These are phyloP conservation scores for Apiospora sp. DNA, from an alignment of 2,329 filamentous ascomycete genomes.

Conservation along the genomic window DNA sequence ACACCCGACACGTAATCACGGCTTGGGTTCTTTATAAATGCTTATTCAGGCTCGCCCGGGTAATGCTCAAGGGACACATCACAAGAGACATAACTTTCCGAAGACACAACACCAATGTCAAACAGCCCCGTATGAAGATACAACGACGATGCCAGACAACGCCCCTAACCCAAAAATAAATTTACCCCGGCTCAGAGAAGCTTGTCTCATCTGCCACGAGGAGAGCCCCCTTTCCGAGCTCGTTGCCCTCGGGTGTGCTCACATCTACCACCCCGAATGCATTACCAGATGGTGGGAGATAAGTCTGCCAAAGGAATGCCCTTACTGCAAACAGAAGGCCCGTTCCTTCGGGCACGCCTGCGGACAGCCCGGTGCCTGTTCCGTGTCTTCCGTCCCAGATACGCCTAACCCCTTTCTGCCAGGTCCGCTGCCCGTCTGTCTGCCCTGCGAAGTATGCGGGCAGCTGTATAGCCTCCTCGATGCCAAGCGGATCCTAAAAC, in stretches of 20 bases:
- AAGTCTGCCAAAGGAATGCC: background rate
- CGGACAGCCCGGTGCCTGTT: background rate
- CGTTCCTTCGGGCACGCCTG: conserved; percentile 8
- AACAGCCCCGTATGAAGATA: background rate
- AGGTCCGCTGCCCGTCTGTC: background rate
- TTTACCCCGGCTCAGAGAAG: background rate
- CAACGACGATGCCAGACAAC: background rate
- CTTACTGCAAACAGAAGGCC: background rate
- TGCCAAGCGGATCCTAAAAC: too few species aligned
- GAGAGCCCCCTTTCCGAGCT: background rate
- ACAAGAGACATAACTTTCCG: background rate
- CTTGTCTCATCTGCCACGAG: conserved; percentile 18
- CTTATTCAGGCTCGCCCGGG: background rate
- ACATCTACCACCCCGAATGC: conserved; percentile 17
- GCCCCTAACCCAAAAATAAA: background rate
- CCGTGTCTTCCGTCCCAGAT: background rate
- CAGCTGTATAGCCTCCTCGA: background rate
- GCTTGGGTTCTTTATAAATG: background rate
- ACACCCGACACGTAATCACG: background rate
- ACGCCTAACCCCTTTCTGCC: background rate
- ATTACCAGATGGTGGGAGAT: background rate
- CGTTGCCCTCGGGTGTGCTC: background rate
- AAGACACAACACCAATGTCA: background rate
- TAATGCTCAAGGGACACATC: background rate
- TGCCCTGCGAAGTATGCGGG: background rate